These are phyloP conservation scores for Haematococcus sp. DNA, from an alignment of 139 green algal species.

Conservation along the genomic window DNA sequence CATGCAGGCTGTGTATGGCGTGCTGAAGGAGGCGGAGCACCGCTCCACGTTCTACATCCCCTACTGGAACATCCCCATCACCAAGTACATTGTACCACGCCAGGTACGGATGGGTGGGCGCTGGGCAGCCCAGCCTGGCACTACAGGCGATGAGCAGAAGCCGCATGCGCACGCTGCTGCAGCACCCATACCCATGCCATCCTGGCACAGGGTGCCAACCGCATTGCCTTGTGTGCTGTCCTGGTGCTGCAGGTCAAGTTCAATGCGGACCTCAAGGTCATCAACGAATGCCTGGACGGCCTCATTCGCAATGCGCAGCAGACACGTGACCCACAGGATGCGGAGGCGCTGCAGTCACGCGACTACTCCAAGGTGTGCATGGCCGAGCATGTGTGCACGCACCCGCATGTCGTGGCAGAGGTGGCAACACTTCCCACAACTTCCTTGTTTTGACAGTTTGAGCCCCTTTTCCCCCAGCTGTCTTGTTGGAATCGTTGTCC, in stretches of 20 bases:
- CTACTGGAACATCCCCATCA: constrained; percentile 91
- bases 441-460: no score
- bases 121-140: not conserved
- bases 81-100: constrained; percentile 55
- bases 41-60: constrained; percentile 98
- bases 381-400: no score
- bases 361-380: constrained; percentile 77
- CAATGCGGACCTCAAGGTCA: constrained; percentile 74
- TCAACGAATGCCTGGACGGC: constrained; percentile 88
- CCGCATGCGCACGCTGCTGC: not conserved
- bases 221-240: no score
- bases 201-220: not conserved
- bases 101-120: constrained; percentile 13
- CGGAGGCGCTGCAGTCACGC: constrained; percentile 75
- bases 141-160: no score
- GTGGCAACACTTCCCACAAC: no score
- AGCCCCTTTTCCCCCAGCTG: no score
- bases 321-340: constrained; percentile 63
- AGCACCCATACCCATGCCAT: no score
- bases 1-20: constrained; percentile 90
- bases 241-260: constrained; percentile 79
- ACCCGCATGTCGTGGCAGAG: no score
- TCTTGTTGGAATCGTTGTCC: no score
- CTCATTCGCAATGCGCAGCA: constrained; percentile 77
- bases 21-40: constrained; percentile 98